Conservation (phyloP, 805 yeast species). For the Yarrowia porcina region DNA sequence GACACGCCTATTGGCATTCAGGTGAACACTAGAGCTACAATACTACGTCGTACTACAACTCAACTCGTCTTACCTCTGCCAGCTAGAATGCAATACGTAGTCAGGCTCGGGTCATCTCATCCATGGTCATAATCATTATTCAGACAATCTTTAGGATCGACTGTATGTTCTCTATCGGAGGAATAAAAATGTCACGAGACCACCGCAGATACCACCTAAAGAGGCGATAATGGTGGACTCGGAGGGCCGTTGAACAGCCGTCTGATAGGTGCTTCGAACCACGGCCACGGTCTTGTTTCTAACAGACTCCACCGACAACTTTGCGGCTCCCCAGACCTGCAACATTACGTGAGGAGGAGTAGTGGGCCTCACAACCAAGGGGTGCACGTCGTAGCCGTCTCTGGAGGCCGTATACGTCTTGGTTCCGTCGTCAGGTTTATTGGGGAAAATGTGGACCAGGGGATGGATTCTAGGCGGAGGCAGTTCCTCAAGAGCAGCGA, state of each 20-base stretch:
- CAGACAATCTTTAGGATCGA: not conserved
- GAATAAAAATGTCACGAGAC: not conserved
- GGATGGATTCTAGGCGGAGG: slow-evolving; percentile 1
- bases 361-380: not conserved
- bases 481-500: no score
- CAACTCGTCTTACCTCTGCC: no score
- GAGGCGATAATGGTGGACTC: slow-evolving; percentile 17
- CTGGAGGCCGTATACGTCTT: not conserved
- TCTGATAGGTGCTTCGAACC: not conserved
- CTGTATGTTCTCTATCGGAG: not conserved
- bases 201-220: not conserved
- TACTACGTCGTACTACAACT: not conserved
- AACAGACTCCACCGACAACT: not conserved
- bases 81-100: no score
- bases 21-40: no score
- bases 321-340: not conserved
- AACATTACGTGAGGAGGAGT: not conserved
- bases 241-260: not conserved
- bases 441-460: not conserved
- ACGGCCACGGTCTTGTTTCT: not conserved
- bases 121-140: not conserved
- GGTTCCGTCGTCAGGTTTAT: not conserved
- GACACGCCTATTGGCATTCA: no score
- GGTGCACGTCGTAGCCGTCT: not conserved
- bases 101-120: no score